Evolutionary conservation across 768 basidiomycete species (phyloP), one percentile per base, ranked within the genome.

Genomic region (Auriculariales sp.): DNA sequence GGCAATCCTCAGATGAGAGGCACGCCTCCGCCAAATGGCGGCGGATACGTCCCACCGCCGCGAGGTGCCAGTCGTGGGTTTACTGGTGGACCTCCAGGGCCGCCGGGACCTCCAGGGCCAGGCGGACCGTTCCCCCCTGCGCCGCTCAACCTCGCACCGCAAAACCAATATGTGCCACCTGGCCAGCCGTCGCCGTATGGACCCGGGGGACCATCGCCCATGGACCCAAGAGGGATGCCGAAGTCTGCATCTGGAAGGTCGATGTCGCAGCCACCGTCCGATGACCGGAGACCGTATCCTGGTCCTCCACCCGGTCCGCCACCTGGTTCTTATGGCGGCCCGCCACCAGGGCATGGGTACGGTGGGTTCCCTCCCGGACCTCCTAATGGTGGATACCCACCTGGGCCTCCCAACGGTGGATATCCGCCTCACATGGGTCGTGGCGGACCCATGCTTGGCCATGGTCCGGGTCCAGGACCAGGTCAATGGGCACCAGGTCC

Each of bases 111-210:
- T 7, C 31, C 35, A 15, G 49, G 49, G 17, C 44, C 44, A 45
- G 46, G 46, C 7, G 54, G 55, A 28, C 67, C 67, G 47, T 63
- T 62, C 3, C 47, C 52, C n/a, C 66, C 72, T 24, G 72, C 73
- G 3, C 71, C 73, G 2, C 39, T 44, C 19, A 44, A 44, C 1
- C 39, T 44, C 12, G 39, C 19, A 2, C 39, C 39, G 22, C 22
- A 25, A 11, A 15, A 36, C n/a, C 35, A 15, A n/a, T 36, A n/a
- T 36, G 35, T 15, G 10, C 6, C 6, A 1, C 17, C 5, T 24
- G 22, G 39, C 12, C 39, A 44, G 27, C 17, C 27, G 39, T 44
- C 39, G 19, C 39, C 39, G 5, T 44, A 44, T 25, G 39, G 39
- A 4, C 39, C 39, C 12, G 22, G 22, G 22, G 39, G 39, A 4